Evolutionary conservation across 257 asterid genomes (phyloP), one percentile per base, ranked within the genome.

Genomic region (Capsicum baccatum): DNA sequence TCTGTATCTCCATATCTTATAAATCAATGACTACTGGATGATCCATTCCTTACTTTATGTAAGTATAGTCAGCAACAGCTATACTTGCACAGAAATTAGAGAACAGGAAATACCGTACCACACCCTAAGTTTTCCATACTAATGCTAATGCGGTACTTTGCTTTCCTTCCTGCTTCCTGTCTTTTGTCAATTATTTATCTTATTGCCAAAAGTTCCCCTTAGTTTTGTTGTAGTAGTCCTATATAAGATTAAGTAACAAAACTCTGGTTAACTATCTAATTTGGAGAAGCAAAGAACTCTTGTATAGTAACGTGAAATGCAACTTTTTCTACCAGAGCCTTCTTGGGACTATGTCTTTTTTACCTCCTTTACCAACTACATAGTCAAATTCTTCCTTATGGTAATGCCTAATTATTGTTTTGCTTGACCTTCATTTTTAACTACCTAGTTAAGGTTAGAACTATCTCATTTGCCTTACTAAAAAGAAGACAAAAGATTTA

Each of bases 201-300:
- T 47, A 71, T 71, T 71, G 58, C 10, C 11, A 71, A 47, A 47
- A 3, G 47, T 26, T 4, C 42, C 42, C 16, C 6, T 15, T 47
- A n/a, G 10, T 26, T 76, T 76, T 52, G 48, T 54, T 76, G 81
- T 76, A 54, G 50, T 21, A 63, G 81, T 76, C 15, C 64, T 52
- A 14, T 63, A 76, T 54, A 54, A 52, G 26, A 52, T 33, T 76
- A 76, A 26, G 33, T 42, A 21, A 26, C 19, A 62, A 0, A 8
- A 21, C 26, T 76, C 64, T 76, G 21, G 63, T 76, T 76, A 21
- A 76, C 48, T 52, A 76, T 76, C 81, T 76, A 21, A 52, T 52
- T 52, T 21, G 26, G 48, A 76, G 63, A 76, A 26, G 21, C 47
- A 52, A 21, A 52, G 47, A 26, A 21, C 47, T 52, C 81, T 76